Base-by-base conservation (phyloP, 805 yeast species). In the Metschnikowia bowlesiae region DNA sequence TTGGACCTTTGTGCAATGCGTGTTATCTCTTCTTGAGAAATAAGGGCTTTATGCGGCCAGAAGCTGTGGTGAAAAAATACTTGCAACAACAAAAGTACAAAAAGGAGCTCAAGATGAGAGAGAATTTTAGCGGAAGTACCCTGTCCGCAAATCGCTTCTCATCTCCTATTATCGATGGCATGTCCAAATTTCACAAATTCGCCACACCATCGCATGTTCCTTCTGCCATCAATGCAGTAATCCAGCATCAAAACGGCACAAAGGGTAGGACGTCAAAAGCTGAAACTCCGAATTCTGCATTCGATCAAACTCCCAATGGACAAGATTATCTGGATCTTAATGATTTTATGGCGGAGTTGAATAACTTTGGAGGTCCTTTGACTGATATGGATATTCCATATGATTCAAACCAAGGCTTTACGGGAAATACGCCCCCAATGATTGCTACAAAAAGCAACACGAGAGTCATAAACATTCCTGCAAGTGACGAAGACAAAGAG, bases 391-490 rank as follows among this genome's bases (percentile, higher is more conserved):
- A 74, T 53, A 55, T 74, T 38, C 77, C 77, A 6, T 44, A 52
- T 33, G 59, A 57, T 9, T 34, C 43, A 7, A 38, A 46, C 31
- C 30, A 30, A 6, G 53, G 52, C 4, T 36, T 55, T 8, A 53
- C 31, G 50, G 70, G 66, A 37, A 69, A 62, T 33, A 72, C 76
- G 6, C 79, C 75, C 46, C 76, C 76, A 53, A 75, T 67, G 79
- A 70, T 70, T 64, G 84, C 84, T n/a, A 77, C 79, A 5, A 80
- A 80, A 58, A 64, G 76, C 39, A 80, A 79, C 56, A 80, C 84
- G 3, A 70, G 82, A 38, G 72, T 80, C 22, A 79, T 80, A 42
- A 79, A 77, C 52, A 53, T 80, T n/a, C 79, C 75, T 50, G 80
- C 73, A 34, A 69, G 62, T 39, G 65, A 54, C 10, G 67, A 62